Conservation (phyloP, 331 rosid genomes). For the Ulmus americana region DNA sequence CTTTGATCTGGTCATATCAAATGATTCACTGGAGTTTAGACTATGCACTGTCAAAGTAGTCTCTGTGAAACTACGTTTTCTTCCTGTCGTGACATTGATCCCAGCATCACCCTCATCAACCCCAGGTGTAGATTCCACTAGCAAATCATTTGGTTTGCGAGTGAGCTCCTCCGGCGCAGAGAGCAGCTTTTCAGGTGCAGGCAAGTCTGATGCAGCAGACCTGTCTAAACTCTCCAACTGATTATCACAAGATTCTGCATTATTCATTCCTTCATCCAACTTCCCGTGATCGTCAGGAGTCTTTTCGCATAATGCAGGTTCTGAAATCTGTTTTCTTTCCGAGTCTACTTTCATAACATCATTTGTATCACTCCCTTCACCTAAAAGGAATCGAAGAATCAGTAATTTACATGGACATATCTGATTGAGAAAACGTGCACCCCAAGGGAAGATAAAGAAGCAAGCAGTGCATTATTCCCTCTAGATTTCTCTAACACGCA, state of each 20-base stretch:
- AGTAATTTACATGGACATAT: background rate
- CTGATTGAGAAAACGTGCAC: background rate
- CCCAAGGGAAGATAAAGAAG: background rate
- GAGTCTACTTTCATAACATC: conserved; percentile 25
- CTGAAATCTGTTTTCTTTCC: conserved; percentile 30
- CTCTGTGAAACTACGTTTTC: conserved; percentile 81
- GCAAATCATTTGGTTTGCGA: conserved; percentile 44
- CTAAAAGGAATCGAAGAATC: conserved; percentile 18
- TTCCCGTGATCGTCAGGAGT: conserved; percentile 33
- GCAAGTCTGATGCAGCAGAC: conserved; percentile 49
- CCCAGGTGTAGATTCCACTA: conserved; percentile 54
- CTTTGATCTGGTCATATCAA: conserved; percentile 50
- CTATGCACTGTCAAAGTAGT: conserved; percentile 72
- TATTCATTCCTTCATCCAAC: conserved; percentile 35
- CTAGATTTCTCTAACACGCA: background rate
- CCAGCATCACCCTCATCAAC: conserved; percentile 37
- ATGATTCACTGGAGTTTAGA: conserved; percentile 60
- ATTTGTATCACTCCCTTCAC: conserved; percentile 31
- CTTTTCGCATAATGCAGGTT: conserved; percentile 32
- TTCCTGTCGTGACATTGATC: conserved; percentile 43
- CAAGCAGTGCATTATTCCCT: background rate
- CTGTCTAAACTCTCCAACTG: conserved; percentile 31
- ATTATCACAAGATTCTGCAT: conserved; percentile 31
- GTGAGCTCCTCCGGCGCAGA: conserved; percentile 38
- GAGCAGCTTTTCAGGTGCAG: conserved; percentile 77